These are phyloP conservation scores for Mycogone perniciosa DNA, from an alignment of 2,329 filamentous ascomycete species.

Conservation along the genomic window DNA sequence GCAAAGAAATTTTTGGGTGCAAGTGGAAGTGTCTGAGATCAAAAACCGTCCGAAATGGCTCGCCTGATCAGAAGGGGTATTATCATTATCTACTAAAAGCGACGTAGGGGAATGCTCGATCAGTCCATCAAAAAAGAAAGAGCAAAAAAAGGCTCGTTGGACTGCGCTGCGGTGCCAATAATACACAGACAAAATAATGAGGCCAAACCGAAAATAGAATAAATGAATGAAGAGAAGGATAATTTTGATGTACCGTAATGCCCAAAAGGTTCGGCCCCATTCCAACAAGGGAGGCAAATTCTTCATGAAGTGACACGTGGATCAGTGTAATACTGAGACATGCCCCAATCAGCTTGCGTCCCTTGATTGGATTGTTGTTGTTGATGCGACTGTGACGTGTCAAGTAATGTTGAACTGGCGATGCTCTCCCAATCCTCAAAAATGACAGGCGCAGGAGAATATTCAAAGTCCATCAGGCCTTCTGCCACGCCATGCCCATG, in stretches of 20 bases:
- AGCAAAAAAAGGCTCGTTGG: slow-evolving; percentile 6
- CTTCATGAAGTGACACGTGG: slow-evolving; percentile 26
- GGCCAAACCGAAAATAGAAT: neutral
- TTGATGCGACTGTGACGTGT: slow-evolving; percentile 23
- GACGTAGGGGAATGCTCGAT: slow-evolving; percentile 6
- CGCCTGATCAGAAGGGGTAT: slow-evolving; percentile 20
- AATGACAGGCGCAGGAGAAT: slow-evolving; percentile 31
- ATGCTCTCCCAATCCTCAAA: slow-evolving; percentile 39
- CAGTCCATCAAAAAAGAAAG: neutral
- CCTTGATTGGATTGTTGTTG: slow-evolving; percentile 15
- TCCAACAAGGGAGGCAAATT: neutral
- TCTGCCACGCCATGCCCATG: slow-evolving; percentile 21
- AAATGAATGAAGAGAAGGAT: slow-evolving; percentile 5
- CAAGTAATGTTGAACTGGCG: slow-evolving; percentile 28
- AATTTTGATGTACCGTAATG: neutral
- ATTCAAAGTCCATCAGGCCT: slow-evolving; percentile 39
- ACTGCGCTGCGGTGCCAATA: slow-evolving; percentile 10
- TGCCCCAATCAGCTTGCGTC: slow-evolving; percentile 23
- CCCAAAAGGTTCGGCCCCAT: neutral
- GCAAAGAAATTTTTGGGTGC: neutral
- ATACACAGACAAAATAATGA: slow-evolving; percentile 8
- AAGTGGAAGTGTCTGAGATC: neutral
- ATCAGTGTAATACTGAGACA: slow-evolving; percentile 31
- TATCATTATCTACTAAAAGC: slow-evolving; percentile 28
- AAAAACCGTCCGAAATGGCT: neutral